A percentile compares a stretch with the other conserved stretches of the same genome.
Conservation (phyloP, 352 stramenopile genomes). For the Phytophthora niederhauseri region DNA sequence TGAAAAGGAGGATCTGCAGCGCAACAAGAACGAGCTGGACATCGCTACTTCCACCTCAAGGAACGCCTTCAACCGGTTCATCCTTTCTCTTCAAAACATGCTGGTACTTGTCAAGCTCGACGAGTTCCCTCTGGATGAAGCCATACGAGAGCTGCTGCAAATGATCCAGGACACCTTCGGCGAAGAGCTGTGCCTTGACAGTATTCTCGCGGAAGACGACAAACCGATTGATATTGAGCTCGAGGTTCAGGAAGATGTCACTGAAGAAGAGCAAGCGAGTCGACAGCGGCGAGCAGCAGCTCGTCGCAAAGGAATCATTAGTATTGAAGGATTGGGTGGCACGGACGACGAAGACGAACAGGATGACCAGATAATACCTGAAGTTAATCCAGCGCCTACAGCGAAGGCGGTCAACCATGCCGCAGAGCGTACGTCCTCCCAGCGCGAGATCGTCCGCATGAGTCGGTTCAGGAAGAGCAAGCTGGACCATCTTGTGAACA, state of each 20-base stretch:
- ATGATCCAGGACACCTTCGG: slow-evolving; percentile 70
- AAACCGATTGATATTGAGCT: slow-evolving; percentile 65
- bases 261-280: slow-evolving; percentile 39
- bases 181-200: slow-evolving; percentile 48
- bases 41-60: slow-evolving; percentile 61
- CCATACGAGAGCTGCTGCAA: slow-evolving; percentile 67
- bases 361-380: background rate
- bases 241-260: slow-evolving; percentile 63
- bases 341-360: slow-evolving; percentile 17
- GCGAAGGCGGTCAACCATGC: slow-evolving; percentile 4
- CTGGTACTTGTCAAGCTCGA: slow-evolving; percentile 75
- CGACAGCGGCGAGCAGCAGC: slow-evolving; percentile 25
- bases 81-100: slow-evolving; percentile 70
- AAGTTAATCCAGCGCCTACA: slow-evolving; percentile 6
- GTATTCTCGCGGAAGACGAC: slow-evolving; percentile 68
- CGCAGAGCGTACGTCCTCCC: background rate
- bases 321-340: slow-evolving; percentile 6
- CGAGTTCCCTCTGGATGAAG: slow-evolving; percentile 82
- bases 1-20: slow-evolving; percentile 69
- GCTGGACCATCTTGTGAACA: slow-evolving; percentile 63
- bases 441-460: slow-evolving; percentile 54
- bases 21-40: slow-evolving; percentile 59
- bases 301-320: slow-evolving; percentile 30
- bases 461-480: slow-evolving; percentile 74
- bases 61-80: slow-evolving; percentile 54